Evolutionary conservation across 2,329 filamentous ascomycete species (phyloP), one percentile per base, ranked within the genome.

Genomic region (Pseudogymnoascus sp.): DNA sequence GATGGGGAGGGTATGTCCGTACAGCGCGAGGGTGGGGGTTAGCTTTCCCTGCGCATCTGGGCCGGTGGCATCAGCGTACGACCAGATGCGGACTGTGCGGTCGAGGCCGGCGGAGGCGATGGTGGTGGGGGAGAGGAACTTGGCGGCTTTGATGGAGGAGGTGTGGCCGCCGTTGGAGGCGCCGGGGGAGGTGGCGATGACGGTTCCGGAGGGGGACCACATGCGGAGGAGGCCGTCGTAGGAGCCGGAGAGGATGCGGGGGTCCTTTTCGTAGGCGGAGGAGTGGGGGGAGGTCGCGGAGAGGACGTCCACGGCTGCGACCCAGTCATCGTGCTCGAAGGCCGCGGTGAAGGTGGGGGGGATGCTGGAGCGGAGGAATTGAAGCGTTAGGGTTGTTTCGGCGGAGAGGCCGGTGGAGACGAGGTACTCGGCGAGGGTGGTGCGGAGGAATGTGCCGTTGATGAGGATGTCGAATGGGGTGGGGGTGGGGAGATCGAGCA

Each of bases 261-360:
- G 76, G 25, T 76, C 74, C 70, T 82, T 77, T 56, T 74, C 73
- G 59, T 77, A 78, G 59, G 77, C 79, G 62, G 74, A 73, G 18
- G 81, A 85, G 2, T 86, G 84, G 5, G 79, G 76, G 1, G 89
- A 89, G 11, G 82, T 85, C 12, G 76, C 75, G 0, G 91, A 92
- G 23, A 96, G 79, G 4, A 96, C 84, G 74, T 97, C 92, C 25
- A 97, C 86, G 25, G 85, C 84, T 73, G 90, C 91, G 59, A 99
- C 90, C 94, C 94, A 99, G 75, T 97, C 94, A 72, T 99, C 92
- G 75, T 99, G 93, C 78, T 97, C 88, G 74, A 96, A 99, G 72
- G 90, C 94, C 11, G 92, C 89, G 69, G 96, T 87, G 74, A 94
- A 93, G 37, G 90, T 82, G 16, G 94, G 94, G 6, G 94, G 94